phyloP scores from a whole-genome alignment of 345 rosid genomes.

The Theobroma cacao region DNA sequence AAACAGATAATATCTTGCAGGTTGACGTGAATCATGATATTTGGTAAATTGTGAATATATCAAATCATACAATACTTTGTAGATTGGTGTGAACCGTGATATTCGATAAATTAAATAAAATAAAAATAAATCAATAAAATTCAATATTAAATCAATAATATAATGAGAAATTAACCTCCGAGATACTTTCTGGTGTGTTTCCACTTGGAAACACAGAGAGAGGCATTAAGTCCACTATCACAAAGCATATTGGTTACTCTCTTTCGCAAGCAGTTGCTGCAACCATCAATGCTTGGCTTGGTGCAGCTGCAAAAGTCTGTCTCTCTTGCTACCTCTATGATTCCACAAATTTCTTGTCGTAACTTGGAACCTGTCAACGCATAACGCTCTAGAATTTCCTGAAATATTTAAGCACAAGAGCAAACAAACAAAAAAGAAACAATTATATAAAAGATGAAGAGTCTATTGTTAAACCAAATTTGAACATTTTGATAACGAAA shows the following conservation, averaged over 20 bases:
- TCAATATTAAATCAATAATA: no score
- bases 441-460: no score
- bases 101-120: no score
- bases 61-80: no score
- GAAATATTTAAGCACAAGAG: background rate
- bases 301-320: slow-evolving; percentile 26
- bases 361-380: slow-evolving; percentile 21
- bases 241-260: slow-evolving; percentile 28
- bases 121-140: no score
- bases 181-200: slow-evolving; percentile 38
- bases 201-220: slow-evolving; percentile 41
- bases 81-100: no score
- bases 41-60: no score
- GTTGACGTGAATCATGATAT: no score
- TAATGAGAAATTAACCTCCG: no score
- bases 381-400: slow-evolving; percentile 42
- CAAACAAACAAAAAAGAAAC: no score
- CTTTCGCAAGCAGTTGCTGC: slow-evolving; percentile 33
- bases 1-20: no score
- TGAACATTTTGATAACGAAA: background rate
- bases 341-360: slow-evolving; percentile 31
- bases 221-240: slow-evolving; percentile 31
- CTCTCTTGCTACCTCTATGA: slow-evolving; percentile 25
- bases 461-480: background rate
- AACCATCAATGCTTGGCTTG: slow-evolving; percentile 22